A percentile compares a stretch with the other conserved stretches of the same genome.
Conservation (phyloP, 208 protist species). For the Sergeia podlipaevii region DNA sequence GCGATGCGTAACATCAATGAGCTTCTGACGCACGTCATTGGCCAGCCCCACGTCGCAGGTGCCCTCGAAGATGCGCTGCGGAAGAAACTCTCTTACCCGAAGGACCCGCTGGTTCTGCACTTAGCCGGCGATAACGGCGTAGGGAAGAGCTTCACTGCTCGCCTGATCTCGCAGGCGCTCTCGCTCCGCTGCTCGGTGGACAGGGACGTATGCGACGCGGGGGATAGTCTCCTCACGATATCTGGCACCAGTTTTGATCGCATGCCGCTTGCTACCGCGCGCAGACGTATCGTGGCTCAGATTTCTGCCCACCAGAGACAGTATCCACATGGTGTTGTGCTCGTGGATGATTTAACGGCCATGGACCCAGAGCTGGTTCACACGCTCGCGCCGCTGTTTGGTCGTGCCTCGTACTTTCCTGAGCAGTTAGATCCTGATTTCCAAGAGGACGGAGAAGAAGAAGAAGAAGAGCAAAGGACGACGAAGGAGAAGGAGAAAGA, state of each 20-base stretch:
- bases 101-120: slow-evolving; percentile 69
- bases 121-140: slow-evolving; percentile 82
- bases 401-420: slow-evolving; percentile 50
- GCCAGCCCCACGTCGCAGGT: slow-evolving; percentile 48
- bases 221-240: slow-evolving; percentile 64
- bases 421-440: slow-evolving; percentile 35
- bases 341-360: slow-evolving; percentile 70
- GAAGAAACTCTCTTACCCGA: slow-evolving; percentile 49
- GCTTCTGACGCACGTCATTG: slow-evolving; percentile 44
- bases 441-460: neutral
- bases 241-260: slow-evolving; percentile 58
- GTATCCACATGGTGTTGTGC: slow-evolving; percentile 75
- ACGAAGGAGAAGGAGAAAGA: neutral
- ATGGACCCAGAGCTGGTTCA: slow-evolving; percentile 52
- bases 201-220: slow-evolving; percentile 37
- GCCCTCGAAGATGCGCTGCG: slow-evolving; percentile 42
- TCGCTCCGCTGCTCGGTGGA: slow-evolving; percentile 35
- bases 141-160: slow-evolving; percentile 71
- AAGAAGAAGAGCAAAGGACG: neutral
- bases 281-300: slow-evolving; percentile 32
- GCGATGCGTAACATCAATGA: slow-evolving; percentile 38
- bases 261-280: slow-evolving; percentile 17
- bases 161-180: slow-evolving; percentile 55
- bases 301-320: slow-evolving; percentile 34
- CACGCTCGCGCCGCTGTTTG: slow-evolving; percentile 64